Base-by-base conservation (phyloP, 495 filamentous ascomycete species). In the Saxophila tyrrhenica region DNA sequence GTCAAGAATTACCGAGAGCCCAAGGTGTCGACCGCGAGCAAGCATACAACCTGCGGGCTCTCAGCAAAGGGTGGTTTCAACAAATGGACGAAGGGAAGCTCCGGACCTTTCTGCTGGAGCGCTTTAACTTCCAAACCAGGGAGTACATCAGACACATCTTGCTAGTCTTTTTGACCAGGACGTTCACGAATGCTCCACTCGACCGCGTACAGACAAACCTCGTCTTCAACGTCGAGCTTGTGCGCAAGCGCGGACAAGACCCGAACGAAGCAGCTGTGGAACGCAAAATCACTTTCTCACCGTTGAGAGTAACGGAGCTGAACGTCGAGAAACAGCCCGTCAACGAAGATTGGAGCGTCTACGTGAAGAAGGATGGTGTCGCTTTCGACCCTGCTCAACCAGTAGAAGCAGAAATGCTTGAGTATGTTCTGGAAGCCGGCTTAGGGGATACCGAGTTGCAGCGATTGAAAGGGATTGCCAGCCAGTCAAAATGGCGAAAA, bases 21-120 rank as follows among this genome's bases (percentile, higher is more conserved):
- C 13, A 52, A 23, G 8, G 51, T 66, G 2, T 64, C 60, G 1
- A 49, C 46, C 1, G 29, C n/a, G 49, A 61, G 20, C 52, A 63
- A 38, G 38, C 64, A 22, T 43, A 47, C n/a, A 51, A 60, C 22
- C 52, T 65, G 1, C 17, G 52, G 39, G 42, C 55, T 1, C 55
- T 63, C 13, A 43, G 56, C 3, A 39, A 52, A 22, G 62, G 62
- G 11, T 65, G 60, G 62, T 43, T 55, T 23, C 47, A 23, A 21
- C 45, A 39, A 2, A 51, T 67, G 16, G 55, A 65, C 39, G 51
- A 65, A 39, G n/a, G 16, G 9, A 63, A 61, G 23, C 54, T 63
- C 5, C 55, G 63, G 5, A 41, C 50, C 7, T 24, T 63, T 7
- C 46, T 64, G 13, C 38, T 56, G 16, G 23, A 42, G 5, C 9